Conservation (phyloP, 805 yeast genomes). For the Candida krabiensis region DNA sequence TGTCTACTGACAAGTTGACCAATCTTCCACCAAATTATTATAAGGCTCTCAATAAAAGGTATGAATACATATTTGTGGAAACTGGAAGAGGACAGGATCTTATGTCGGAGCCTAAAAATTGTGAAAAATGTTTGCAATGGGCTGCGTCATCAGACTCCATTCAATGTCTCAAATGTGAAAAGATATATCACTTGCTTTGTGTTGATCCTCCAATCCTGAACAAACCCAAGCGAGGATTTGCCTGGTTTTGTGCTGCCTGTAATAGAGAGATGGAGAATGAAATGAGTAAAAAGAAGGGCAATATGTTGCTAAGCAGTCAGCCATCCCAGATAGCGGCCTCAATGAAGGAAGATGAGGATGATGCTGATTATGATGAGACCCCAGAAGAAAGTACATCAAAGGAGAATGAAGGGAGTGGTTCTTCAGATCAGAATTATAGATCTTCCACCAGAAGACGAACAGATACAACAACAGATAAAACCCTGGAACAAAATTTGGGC, state of each 20-base stretch:
- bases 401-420: not conserved
- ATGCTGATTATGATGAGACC: not conserved
- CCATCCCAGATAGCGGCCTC: conserved; percentile 28
- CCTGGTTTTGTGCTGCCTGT: conserved; percentile 87
- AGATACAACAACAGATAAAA: conserved; percentile 3
- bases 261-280: conserved; percentile 56
- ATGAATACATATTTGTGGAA: conserved; percentile 75
- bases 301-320: conserved; percentile 30
- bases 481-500: too few relatives aligned
- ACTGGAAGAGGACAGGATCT: conserved; percentile 62
- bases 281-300: conserved; percentile 36
- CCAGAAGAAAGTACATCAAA: not conserved
- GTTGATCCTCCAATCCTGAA: conserved; percentile 78
- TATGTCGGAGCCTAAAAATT: conserved; percentile 61
- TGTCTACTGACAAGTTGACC: conserved; percentile 59
- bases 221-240: conserved; percentile 84
- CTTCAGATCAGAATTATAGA: not conserved
- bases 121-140: conserved; percentile 85
- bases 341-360: conserved; percentile 2
- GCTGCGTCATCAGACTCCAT: conserved; percentile 72
- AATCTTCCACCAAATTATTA: conserved; percentile 62
- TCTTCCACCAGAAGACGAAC: conserved; percentile 1
- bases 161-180: conserved; percentile 74
- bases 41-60: conserved; percentile 63
- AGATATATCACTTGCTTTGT: conserved; percentile 76